phyloP scores from a whole-genome alignment of 2,329 filamentous ascomycete species.

The Hymenoscyphus infarciens region DNA sequence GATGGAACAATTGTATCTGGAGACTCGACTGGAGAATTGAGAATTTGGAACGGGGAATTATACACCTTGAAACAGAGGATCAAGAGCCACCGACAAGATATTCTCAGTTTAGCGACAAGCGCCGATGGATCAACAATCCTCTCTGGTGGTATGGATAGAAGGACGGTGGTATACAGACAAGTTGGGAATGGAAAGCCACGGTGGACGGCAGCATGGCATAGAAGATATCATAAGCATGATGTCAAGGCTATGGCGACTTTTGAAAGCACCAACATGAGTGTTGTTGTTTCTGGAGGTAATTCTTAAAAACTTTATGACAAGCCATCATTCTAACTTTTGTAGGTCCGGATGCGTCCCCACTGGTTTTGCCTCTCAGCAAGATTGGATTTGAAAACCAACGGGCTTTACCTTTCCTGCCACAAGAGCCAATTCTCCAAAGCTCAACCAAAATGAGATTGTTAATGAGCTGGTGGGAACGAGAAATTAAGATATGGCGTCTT shows the following conservation, averaged over 20 bases:
- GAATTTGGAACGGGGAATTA: constrained; percentile 90
- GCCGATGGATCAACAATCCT: constrained; percentile 77
- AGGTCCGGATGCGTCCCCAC: constrained; percentile 83
- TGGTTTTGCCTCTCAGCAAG: constrained; percentile 75
- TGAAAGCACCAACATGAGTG: constrained; percentile 77
- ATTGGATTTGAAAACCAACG: constrained; percentile 78
- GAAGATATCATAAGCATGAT: constrained; percentile 87
- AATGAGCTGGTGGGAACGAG: constrained; percentile 88
- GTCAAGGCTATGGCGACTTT: constrained; percentile 92
- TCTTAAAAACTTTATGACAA: constrained; percentile 14
- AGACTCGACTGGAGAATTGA: constrained; percentile 89
- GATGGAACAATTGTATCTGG: constrained; percentile 90
- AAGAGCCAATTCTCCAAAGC: constrained; percentile 68
- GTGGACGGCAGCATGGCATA: constrained; percentile 84
- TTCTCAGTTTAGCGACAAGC: constrained; percentile 81
- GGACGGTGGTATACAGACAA: constrained; percentile 78
- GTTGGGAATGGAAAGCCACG: constrained; percentile 55
- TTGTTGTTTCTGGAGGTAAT: constrained; percentile 86
- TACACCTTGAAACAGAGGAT: constrained; percentile 85
- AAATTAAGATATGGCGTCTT: constrained; percentile 78
- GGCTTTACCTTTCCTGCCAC: constrained; percentile 78
- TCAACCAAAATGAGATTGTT: constrained; percentile 71
- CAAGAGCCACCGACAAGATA: constrained; percentile 82
- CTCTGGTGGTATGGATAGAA: constrained; percentile 87
- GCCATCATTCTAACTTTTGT: constrained; percentile 33